Base-by-base conservation (phyloP, 768 basidiomycete species). In the Favolaschia claudopus region DNA sequence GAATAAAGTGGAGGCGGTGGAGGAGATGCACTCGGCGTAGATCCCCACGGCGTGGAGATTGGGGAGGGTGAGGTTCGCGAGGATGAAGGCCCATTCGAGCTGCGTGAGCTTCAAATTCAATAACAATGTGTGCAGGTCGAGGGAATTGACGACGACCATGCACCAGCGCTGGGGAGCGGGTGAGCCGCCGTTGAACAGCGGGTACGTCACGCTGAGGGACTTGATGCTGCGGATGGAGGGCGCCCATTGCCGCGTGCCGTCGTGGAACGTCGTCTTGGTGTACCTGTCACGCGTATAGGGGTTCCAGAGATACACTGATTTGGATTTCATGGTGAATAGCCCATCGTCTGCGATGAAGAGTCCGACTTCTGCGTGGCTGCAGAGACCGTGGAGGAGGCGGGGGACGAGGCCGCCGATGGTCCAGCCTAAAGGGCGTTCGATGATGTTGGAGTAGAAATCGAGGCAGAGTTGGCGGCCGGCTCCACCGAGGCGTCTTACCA, bases 231-330 rank as follows among this genome's bases (percentile, higher is more conserved):
- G 45, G 22, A 55, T 61, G 17, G 60, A 28, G 17, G 60, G 47
- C 1, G 55, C 60, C 60, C 60, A 61, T 28, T 61, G 60, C 2
- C 48, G 38, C 27, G 60, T 44, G 6, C 53, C 47, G 36, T 61
- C 60, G 47, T 61, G 60, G 53, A 61, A 49, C 20, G 17, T 5
- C 32, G 44, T 19, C 19, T 51, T 55, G n/a, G 5, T 9, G 19
- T 50, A 55, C n/a, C 1, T 32, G 5, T 55, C 48, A 19, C 53
- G 45, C 3, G 47, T 32, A 17, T 55, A 61, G 10, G 60, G 45
- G 15, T 20, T 55, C 60, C 60, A 61, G n/a, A 25, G 17, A 10
- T 36, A 29, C 47, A 61, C 7, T 1, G 32, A 8, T 22, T 28
- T 47, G 20, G 51, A 42, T 20, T 19, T 55, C 29, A 48, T 39